Conservation (phyloP, 768 basidiomycete species). For the Clitopilus passeckerianus region DNA sequence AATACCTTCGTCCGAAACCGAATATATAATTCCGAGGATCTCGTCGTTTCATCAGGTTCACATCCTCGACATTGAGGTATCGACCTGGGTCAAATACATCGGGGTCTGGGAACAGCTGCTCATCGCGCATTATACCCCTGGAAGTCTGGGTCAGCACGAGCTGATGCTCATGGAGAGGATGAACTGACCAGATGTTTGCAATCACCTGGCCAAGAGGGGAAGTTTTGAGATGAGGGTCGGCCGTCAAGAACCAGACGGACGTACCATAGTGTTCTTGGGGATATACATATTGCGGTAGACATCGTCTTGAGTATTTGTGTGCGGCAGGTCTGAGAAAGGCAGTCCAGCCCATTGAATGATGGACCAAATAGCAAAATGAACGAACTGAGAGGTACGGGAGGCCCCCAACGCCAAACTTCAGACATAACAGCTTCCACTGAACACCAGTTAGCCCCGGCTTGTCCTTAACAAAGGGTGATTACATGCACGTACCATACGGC, state of each 20-base stretch:
- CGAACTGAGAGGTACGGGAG: slow-evolving; percentile 2
- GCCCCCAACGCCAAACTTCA: slow-evolving; percentile 6
- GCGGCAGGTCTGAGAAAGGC: slow-evolving; percentile 19
- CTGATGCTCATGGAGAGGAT: background rate
- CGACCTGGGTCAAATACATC: slow-evolving; percentile 1
- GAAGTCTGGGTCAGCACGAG: background rate
- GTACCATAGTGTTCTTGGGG: slow-evolving; percentile 26
- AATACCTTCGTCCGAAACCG: slow-evolving; percentile 6
- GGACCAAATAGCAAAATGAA: background rate
- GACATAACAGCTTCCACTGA: slow-evolving; percentile 3
- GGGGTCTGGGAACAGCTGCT: background rate
- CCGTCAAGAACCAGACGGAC: background rate
- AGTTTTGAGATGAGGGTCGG: background rate
- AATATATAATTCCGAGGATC: slow-evolving; percentile 5
- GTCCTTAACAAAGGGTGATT: too few relatives aligned
- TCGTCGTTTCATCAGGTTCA: background rate
- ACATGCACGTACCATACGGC: slow-evolving; percentile 6
- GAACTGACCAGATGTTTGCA: slow-evolving; percentile 25
- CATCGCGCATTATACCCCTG: slow-evolving; percentile 2
- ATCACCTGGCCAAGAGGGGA: slow-evolving; percentile 5
- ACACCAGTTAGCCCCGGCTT: too few relatives aligned
- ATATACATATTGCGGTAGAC: slow-evolving; percentile 27
- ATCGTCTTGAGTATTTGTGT: slow-evolving; percentile 24
- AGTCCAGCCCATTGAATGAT: background rate
- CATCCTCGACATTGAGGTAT: background rate